Conservation (phyloP, 306 rosid genomes). For the Citrullus colocynthis region DNA sequence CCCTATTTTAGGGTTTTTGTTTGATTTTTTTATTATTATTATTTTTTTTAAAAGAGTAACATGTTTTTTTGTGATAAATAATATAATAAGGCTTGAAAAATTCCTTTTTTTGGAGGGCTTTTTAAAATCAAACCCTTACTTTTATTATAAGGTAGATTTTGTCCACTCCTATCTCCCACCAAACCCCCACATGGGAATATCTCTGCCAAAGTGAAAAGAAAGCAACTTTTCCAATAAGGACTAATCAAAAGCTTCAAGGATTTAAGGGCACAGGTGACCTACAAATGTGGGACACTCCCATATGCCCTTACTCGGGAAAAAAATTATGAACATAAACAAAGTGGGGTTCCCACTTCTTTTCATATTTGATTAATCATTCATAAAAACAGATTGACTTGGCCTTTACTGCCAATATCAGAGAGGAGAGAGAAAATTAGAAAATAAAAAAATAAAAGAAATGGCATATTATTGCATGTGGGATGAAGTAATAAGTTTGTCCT, state of each 20-base stretch:
- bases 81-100: neutral
- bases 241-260: slow-evolving; percentile 6
- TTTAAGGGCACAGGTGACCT: slow-evolving; percentile 1
- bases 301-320: neutral
- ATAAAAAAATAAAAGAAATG: neutral
- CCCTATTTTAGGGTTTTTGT: neutral
- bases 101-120: neutral
- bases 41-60: neutral
- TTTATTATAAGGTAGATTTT: slow-evolving; percentile 12
- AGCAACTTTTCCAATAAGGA: slow-evolving; percentile 14
- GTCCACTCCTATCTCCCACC: slow-evolving; percentile 20
- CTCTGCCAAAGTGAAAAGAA: slow-evolving; percentile 15
- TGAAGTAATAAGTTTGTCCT: slow-evolving; percentile 13
- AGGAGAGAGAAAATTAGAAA: neutral
- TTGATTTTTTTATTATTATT: too few relatives aligned
- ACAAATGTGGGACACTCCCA: neutral
- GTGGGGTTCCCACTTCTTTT: slow-evolving; percentile 5
- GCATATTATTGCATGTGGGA: slow-evolving; percentile 16
- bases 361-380: slow-evolving; percentile 1
- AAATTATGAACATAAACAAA: slow-evolving; percentile 2
- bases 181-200: slow-evolving; percentile 13
- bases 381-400: neutral
- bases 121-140: neutral
- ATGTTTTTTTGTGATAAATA: neutral
- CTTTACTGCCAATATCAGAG: neutral